Conservation (phyloP, 1,284 basidiomycete genomes). For the Sporisorium exsertum region DNA sequence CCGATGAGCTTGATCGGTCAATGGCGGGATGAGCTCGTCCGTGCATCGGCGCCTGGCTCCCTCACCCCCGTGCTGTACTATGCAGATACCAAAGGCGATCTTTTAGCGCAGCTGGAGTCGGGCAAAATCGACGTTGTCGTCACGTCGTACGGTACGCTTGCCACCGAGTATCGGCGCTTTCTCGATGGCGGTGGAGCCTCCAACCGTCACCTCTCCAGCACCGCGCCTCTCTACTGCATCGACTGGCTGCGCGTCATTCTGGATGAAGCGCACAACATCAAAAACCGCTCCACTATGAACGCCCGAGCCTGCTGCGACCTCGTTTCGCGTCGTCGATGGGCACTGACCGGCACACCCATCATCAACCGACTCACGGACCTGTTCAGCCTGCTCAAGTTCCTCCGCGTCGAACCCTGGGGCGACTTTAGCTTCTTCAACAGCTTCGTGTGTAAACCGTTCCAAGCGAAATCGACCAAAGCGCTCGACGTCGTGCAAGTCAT, state of each 20-base stretch:
- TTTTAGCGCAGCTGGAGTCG: conserved; percentile 76
- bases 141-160: conserved; percentile 81
- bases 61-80: conserved; percentile 76
- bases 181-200: conserved; percentile 44
- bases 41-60: conserved; percentile 75
- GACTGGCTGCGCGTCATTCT: conserved; percentile 67
- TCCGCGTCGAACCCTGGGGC: conserved; percentile 87
- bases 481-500: conserved; percentile 67
- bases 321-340: conserved; percentile 84
- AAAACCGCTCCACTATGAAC: conserved; percentile 87
- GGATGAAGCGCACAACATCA: conserved; percentile 95
- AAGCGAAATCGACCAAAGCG: conserved; percentile 61
- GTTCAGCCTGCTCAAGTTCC: conserved; percentile 75
- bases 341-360: conserved; percentile 93
- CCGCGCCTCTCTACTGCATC: conserved; percentile 59
- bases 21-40: conserved; percentile 87
- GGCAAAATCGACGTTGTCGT: conserved; percentile 78
- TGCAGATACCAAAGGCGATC: conserved; percentile 81
- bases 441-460: conserved; percentile 67
- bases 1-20: conserved; percentile 90
- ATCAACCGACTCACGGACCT: conserved; percentile 92
- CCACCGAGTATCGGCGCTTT: conserved; percentile 60
- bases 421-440: conserved; percentile 68
- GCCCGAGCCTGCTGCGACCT: conserved; percentile 91
- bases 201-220: conserved; percentile 29